Evolutionary conservation across 2,329 filamentous ascomycete species (phyloP), one percentile per base, ranked within the genome.

Genomic region (Polytolypa hystricis): DNA sequence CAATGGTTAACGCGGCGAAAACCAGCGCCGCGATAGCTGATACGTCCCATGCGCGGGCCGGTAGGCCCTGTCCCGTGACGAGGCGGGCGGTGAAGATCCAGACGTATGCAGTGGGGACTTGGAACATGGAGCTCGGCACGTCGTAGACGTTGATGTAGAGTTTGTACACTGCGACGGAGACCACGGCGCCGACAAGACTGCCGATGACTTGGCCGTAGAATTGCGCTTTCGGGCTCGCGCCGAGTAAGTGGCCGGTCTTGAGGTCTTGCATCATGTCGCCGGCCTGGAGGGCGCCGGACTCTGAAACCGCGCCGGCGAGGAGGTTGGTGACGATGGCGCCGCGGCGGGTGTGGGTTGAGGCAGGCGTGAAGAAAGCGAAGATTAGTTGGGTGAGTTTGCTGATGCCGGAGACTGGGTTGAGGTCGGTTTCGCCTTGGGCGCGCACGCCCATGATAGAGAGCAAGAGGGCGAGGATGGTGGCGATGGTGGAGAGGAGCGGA

Each of bases 181-280:
- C 72, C 8, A 96, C 70, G 1, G 91, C 87, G 2, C 91, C 91
- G 2, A 84, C 77, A 0, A 84, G 80, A 23, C 81, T 84, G 4
- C 91, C 91, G 36, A 98, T 87, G 14, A 96, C 75, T 55, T 98
- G 91, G 1, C 91, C 91, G 71, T 84, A 95, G 56, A 98, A 98
- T 52, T 98, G 91, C 0, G 91, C 91, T 49, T 83, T 91, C 0
- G 91, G 91, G 3, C 85, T 83, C 1, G 91, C 91, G 8, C 89
- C 87, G 1, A 98, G 72, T 0, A 98, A 66, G 58, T 98, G 87
- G 0, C 91, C 91, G 0, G 91, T 95, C 59, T 98, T 98, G 19
- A 98, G 72, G 55, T 98, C 91, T 56, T 98, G 91, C 73, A 98
- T 84, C 38, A 98, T 75, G 58, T 98, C 91, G 6, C 91, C 91